Base-by-base conservation (phyloP, 257 asterid species). In the Galeopsis tetrahit region DNA sequence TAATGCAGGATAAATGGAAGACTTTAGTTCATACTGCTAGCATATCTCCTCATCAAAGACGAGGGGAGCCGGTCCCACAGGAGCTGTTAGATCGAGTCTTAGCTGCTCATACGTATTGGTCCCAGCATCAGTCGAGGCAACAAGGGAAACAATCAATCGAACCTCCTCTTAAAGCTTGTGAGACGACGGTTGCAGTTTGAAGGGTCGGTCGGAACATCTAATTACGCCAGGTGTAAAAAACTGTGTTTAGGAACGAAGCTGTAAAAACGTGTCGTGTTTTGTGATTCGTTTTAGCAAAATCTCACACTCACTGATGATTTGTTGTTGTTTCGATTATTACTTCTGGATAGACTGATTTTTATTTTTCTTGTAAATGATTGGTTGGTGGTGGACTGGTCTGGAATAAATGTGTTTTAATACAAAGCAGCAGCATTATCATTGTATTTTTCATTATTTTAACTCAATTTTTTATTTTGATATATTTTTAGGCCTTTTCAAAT, bases 41-140 rank as follows among this genome's bases (percentile, higher is more conserved):
- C 90, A 92, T 92, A 52, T 77, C 96, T 75, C 98, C 96, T 38
- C 98, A 90, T 70, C 98, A 92, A 72, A 83, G 98, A 70, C 76
- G 98, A 43, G 98, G 98, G 34, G 94, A 92, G 82, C 89, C 96
- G 2, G 96, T 92, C 75, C 98, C 98, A 6, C 98, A 92, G 68
- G 96, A 92, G 69, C 89, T 92, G 75, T 57, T 92, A 71, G 90
- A 88, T 79, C 86, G 98, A 9, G 96, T 89, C 34, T 61, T 92
- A 15, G 59, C 87, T 0, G 98, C 94, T 17, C 96, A 92, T 68
- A 76, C 85, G 3, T 88, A 80, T 71, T 92, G 98, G 98, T 84
- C 88, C 1, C 93, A 75, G 43, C 86, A 88, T 79, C 97, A 81
- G 84, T 80, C 87, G 64, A 90, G 87, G 77, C 97, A 81, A 67